These are phyloP conservation scores for Penicillium fimorum DNA, from an alignment of 495 filamentous ascomycete genomes.

Conservation along the genomic window DNA sequence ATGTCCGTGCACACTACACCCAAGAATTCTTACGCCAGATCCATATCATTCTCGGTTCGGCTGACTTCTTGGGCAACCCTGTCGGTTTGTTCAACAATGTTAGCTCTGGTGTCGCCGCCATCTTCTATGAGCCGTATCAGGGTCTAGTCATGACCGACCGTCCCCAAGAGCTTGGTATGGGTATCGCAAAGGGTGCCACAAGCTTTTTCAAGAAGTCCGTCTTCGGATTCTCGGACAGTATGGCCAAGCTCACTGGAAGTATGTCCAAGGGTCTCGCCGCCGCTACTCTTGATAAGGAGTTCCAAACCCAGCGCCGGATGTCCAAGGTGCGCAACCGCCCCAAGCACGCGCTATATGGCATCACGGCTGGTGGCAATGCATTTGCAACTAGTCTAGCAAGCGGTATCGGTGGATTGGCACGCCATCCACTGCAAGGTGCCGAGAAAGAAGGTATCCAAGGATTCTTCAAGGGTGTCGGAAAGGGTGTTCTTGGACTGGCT, in stretches of 20 bases:
- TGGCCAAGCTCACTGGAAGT: slow-evolving; percentile 94
- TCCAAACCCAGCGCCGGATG: slow-evolving; percentile 93
- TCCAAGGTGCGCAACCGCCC: slow-evolving; percentile 89
- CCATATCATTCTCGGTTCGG: slow-evolving; percentile 93
- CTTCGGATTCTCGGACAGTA: slow-evolving; percentile 91
- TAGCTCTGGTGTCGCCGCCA: slow-evolving; percentile 92
- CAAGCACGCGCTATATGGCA: slow-evolving; percentile 94
- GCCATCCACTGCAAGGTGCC: slow-evolving; percentile 91
- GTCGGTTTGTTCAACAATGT: slow-evolving; percentile 98
- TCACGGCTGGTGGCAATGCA: slow-evolving; percentile 92
- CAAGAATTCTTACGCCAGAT: slow-evolving; percentile 94
- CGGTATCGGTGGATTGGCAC: slow-evolving; percentile 87
- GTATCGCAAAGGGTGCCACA: slow-evolving; percentile 93
- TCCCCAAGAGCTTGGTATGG: slow-evolving; percentile 89
- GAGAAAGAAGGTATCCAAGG: slow-evolving; percentile 92
- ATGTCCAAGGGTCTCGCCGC: slow-evolving; percentile 95
- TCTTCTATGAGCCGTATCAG: slow-evolving; percentile 99
- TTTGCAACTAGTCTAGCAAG: slow-evolving; percentile 89
- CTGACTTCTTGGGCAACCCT: slow-evolving; percentile 97
- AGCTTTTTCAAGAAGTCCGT: slow-evolving; percentile 98
- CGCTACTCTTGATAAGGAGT: slow-evolving; percentile 96
- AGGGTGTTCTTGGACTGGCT: slow-evolving; percentile 85
- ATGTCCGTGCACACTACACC: slow-evolving; percentile 89
- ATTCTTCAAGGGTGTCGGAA: slow-evolving; percentile 96
- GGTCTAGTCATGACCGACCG: slow-evolving; percentile 93